Evolutionary conservation across 2,329 filamentous ascomycete species (phyloP).

Genomic region (Fusarium buharicum): DNA sequence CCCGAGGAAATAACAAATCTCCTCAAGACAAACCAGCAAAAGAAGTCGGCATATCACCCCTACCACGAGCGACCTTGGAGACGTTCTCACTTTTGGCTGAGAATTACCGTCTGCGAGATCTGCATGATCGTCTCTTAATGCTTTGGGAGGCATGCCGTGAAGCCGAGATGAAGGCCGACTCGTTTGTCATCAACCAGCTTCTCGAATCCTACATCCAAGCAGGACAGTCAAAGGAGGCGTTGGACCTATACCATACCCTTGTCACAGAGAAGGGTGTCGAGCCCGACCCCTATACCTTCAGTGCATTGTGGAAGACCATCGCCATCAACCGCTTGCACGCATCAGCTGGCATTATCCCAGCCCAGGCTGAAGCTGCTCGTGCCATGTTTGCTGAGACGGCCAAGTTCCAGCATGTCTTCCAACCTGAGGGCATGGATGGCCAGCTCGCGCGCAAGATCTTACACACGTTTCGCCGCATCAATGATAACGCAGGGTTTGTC

Average conservation of each 20-base stretch:
- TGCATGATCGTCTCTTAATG: conserved; percentile 66
- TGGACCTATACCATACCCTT: conserved; percentile 66
- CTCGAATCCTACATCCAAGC: conserved; percentile 73
- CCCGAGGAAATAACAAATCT: conserved; percentile 48
- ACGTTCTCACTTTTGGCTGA: conserved; percentile 81
- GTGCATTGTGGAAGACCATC: conserved; percentile 72
- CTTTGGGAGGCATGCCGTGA: conserved; percentile 71
- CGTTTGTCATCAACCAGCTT: conserved; percentile 83
- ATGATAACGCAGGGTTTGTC: conserved; percentile 58
- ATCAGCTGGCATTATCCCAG: conserved; percentile 42
- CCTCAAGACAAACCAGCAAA: not conserved
- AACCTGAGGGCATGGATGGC: conserved; percentile 55
- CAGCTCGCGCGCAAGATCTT: conserved; percentile 62
- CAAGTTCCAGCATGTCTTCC: conserved; percentile 59
- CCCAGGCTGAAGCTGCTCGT: conserved; percentile 52
- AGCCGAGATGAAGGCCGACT: conserved; percentile 73
- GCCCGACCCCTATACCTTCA: conserved; percentile 76
- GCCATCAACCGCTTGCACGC: conserved; percentile 60
- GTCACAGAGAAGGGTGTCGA: conserved; percentile 59
- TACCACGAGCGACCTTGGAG: conserved; percentile 75
- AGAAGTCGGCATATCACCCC: conserved; percentile 25
- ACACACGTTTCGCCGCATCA: conserved; percentile 61
- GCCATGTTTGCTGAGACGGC: conserved; percentile 61
- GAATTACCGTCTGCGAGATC: conserved; percentile 72
- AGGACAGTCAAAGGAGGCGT: conserved; percentile 64